phyloP scores from a whole-genome alignment of 306 rosid species.

The Leucaena leucocephala region DNA sequence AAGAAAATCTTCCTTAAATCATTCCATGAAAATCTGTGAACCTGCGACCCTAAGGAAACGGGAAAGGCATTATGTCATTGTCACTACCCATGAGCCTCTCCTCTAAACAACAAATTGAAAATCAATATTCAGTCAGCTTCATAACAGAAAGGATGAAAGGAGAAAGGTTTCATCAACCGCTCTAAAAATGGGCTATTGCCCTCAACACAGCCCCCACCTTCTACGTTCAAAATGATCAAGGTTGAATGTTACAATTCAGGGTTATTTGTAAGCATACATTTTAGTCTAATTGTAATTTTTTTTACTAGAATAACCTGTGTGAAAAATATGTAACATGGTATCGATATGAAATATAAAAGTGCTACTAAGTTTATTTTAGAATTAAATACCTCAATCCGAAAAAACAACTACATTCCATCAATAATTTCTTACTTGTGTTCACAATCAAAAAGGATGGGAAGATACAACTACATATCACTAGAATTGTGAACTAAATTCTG shows the following conservation, averaged over 20 bases:
- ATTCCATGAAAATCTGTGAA: conserved; percentile 5
- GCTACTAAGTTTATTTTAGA: not conserved
- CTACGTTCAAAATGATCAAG: not conserved
- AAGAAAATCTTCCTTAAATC: conserved; percentile 29
- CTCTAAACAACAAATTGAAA: conserved; percentile 6
- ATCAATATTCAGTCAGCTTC: not conserved
- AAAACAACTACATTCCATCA: not conserved
- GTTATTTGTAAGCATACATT: not conserved
- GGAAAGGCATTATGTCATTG: not conserved
- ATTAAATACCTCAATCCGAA: not conserved
- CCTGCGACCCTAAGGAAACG: conserved; percentile 29
- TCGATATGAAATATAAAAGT: not conserved
- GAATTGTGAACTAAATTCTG: not conserved
- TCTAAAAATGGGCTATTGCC: not conserved
- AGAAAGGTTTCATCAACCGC: not conserved
- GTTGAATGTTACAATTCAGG: not conserved
- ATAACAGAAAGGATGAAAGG: not conserved
- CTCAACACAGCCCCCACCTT: not conserved
- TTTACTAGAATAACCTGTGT: not conserved
- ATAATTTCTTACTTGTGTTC: conserved; percentile 2
- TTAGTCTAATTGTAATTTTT: not conserved
- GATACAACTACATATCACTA: not conserved
- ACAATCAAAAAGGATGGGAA: not conserved
- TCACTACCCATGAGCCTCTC: not conserved
- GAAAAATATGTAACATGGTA: not conserved